phyloP scores from a whole-genome alignment of 495 filamentous ascomycete species.

The Hypoxylon perforatum region DNA sequence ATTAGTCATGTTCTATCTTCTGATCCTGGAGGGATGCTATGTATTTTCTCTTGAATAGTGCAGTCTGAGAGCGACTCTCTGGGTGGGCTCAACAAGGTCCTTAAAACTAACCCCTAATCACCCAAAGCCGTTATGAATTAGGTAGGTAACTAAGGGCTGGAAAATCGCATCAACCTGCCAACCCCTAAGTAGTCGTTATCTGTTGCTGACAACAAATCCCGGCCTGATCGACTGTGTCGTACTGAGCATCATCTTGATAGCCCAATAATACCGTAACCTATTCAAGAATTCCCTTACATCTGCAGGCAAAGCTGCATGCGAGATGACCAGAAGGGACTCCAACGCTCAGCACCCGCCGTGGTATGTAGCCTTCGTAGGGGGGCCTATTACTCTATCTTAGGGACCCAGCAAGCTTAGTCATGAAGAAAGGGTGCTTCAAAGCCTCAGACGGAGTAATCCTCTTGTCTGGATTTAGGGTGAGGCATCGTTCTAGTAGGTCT shows the following conservation, averaged over 20 bases:
- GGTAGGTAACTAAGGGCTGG: not conserved
- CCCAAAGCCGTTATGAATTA: not conserved
- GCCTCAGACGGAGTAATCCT: slow-evolving; percentile 87
- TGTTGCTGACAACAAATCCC: not conserved
- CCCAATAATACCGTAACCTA: slow-evolving; percentile 8
- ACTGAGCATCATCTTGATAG: slow-evolving; percentile 1
- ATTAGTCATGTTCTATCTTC: slow-evolving; percentile 16
- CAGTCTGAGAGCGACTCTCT: not conserved
- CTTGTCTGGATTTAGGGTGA: slow-evolving; percentile 93
- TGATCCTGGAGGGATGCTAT: slow-evolving; percentile 1
- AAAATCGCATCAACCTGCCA: not conserved
- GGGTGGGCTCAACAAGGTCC: not conserved
- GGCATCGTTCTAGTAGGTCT: slow-evolving; percentile 85
- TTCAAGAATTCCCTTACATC: slow-evolving; percentile 1
- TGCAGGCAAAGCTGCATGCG: not conserved
- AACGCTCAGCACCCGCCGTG: not conserved
- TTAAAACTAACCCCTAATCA: slow-evolving; percentile 1
- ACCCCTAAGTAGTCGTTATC: not conserved
- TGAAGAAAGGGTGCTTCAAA: slow-evolving; percentile 83
- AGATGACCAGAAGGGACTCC: not conserved
- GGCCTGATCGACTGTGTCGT: not conserved
- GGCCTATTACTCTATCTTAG: slow-evolving; percentile 28
- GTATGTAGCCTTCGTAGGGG: not conserved
- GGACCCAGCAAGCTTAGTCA: slow-evolving; percentile 39
- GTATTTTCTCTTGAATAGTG: not conserved